Evolutionary conservation across 2,329 filamentous ascomycete genomes (phyloP).

Genomic region (Ophiostoma fasciatum): DNA sequence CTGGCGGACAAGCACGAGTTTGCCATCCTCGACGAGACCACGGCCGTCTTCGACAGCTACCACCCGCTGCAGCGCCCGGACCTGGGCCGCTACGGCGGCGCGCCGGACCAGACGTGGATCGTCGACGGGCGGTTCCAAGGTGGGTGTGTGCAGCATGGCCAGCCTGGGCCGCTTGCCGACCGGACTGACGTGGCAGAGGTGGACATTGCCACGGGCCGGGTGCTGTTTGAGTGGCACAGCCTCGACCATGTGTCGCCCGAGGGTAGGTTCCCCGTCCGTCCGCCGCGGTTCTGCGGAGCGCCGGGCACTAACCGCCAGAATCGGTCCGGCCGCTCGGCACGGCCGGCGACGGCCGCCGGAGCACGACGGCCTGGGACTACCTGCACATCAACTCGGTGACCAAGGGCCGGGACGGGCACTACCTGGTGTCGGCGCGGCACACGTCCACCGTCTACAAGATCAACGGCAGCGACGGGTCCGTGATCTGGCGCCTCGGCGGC

Average conservation of each 20-base stretch:
- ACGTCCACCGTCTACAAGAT: slow-evolving; percentile 14
- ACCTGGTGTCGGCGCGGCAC: slow-evolving; percentile 36
- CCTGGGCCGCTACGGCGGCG: too few species aligned
- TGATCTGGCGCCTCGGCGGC: slow-evolving; percentile 39
- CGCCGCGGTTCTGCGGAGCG: not conserved
- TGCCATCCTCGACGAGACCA: slow-evolving; percentile 35
- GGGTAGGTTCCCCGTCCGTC: slow-evolving; percentile 6
- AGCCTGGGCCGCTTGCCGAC: too few species aligned
- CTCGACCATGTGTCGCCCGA: slow-evolving; percentile 17
- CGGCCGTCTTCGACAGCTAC: slow-evolving; percentile 30
- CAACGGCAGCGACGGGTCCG: slow-evolving; percentile 10
- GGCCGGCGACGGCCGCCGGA: too few species aligned
- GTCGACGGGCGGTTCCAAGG: slow-evolving; percentile 1
- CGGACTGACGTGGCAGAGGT: too few species aligned
- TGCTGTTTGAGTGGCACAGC: slow-evolving; percentile 34
- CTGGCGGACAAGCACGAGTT: slow-evolving; percentile 30
- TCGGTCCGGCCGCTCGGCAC: too few species aligned
- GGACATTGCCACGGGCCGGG: slow-evolving; percentile 29
- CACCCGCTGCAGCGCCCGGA: too few species aligned
- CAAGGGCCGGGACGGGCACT: slow-evolving; percentile 34
- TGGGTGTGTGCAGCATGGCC: too few species aligned
- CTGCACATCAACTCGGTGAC: slow-evolving; percentile 43
- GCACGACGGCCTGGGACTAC: slow-evolving; percentile 34
- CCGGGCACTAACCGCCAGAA: not conserved
- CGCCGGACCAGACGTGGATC: slow-evolving; percentile 15